Conservation (phyloP, 495 filamentous ascomycete species). For the Penicillium silybi region DNA sequence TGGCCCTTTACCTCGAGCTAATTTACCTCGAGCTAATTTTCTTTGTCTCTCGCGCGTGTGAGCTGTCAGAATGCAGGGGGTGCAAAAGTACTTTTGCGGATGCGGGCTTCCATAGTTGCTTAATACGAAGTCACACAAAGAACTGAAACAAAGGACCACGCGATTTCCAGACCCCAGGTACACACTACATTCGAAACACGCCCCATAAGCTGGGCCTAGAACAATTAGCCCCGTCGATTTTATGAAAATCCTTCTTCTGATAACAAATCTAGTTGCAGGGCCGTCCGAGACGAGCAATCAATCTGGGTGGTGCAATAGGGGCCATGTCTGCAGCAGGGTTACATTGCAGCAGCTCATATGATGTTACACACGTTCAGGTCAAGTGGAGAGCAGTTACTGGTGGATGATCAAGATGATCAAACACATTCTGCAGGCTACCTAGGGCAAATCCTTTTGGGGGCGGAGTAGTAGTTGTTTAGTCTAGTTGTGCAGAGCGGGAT, state of each 20-base stretch:
- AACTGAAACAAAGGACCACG: not conserved
- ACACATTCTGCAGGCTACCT: not conserved
- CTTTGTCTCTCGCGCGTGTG: not conserved
- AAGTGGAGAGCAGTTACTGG: not conserved
- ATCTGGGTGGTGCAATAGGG: not conserved
- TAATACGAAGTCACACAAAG: not conserved
- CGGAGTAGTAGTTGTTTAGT: not conserved
- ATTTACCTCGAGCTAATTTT: too few relatives aligned
- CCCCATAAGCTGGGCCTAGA: not conserved
- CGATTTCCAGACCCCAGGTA: not conserved
- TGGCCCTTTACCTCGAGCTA: constrained; percentile 14
- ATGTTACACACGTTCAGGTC: not conserved
- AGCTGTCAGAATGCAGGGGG: not conserved
- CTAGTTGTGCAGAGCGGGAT: not conserved
- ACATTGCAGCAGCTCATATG: not conserved
- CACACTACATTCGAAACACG: not conserved
- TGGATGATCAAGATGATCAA: not conserved
- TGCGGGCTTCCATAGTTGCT: not conserved
- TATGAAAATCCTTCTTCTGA: not conserved
- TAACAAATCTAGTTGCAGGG: not conserved
- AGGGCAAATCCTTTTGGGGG: too few relatives aligned
- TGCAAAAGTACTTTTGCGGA: not conserved
- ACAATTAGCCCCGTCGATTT: not conserved
- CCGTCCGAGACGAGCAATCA: not conserved
- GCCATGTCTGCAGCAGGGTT: not conserved